Evolutionary conservation across 169 alveolate genomes (phyloP), one percentile per base, ranked within the genome.

Genomic region (Plasmodium fragile): DNA sequence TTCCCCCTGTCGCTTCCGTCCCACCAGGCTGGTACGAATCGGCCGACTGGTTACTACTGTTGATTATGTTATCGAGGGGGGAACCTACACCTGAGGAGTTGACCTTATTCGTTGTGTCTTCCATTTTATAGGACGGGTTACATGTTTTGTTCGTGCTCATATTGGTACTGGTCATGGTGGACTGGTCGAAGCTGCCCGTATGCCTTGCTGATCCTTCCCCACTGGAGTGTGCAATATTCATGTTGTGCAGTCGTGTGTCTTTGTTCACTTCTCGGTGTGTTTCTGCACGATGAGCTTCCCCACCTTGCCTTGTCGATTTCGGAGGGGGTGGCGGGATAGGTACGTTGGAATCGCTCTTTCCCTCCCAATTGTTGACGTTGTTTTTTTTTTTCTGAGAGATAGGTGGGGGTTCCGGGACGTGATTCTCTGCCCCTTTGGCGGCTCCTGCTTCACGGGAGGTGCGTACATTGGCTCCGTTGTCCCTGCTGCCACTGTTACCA

Each of bases 321-420:
- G 94, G 94, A 4, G 94, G 94, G 30, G 49, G 49, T 3, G 94
- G 94, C 8, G 94, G 94, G 7, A 90, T 90, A n/a, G 94, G 94
- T 28, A 90, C 55, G 53, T 90, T 90, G 34, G 92, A 79, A 10
- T 49, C 73, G 53, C 18, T 90, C 45, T 55, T 78, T 22, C 25
- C 39, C 71, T 90, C 92, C 25, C 73, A 83, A 25, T 72, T 83
- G 39, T 43, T 71, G n/a, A 45, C 59, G 59, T 49, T 73, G 41
- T 28, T 71, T n/a, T 45, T 83, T 28, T 83, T 72, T 43, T 39
- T 71, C 70, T 43, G 71, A 13, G 92, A 16, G 10, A 55, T 25
- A 11, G 82, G 82, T 8, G 87, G 87, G 4, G 92, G 92, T 45
- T 83, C 59, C 10, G 92, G 92, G 16, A 83, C 52, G 52, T 18